Conservation (phyloP, 176 grass and related monocot species). For the Phoenix roebelenii region DNA sequence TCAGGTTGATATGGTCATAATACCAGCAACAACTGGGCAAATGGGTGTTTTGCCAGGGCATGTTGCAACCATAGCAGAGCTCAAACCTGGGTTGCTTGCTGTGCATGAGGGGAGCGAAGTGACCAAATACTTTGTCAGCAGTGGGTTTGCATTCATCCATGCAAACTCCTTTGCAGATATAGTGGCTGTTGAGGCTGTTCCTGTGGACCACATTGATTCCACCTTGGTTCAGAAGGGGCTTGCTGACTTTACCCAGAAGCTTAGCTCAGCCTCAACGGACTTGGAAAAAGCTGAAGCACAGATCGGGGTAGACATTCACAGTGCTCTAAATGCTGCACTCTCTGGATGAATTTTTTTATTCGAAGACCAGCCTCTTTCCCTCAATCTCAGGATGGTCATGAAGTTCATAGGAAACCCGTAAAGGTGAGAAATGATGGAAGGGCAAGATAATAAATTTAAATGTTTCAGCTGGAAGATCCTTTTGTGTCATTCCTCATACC, state of each 20-base stretch:
- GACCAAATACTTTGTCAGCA: constrained; percentile 89
- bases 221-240: constrained; percentile 71
- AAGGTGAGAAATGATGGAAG: no score
- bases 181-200: constrained; percentile 76
- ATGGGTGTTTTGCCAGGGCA: constrained; percentile 98
- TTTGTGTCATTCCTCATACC: no score
- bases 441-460: no score
- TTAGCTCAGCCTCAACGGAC: constrained; percentile 65
- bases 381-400: no score
- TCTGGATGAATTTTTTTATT: no score
- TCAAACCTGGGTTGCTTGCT: constrained; percentile 82
- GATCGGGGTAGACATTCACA: constrained; percentile 88
- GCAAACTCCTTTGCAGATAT: constrained; percentile 92
- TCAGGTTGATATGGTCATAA: constrained; percentile 95
- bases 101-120: constrained; percentile 80
- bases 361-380: no score
- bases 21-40: constrained; percentile 84
- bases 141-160: constrained; percentile 92
- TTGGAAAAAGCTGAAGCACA: constrained; percentile 92
- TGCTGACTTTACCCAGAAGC: constrained; percentile 82
- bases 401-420: no score
- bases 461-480: no score
- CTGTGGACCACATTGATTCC: constrained; percentile 64
- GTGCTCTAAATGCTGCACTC: constrained; percentile 68
- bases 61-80: constrained; percentile 80